phyloP scores from a whole-genome alignment of 2,329 filamentous ascomycete genomes.

The Aspergillus versicolor region DNA sequence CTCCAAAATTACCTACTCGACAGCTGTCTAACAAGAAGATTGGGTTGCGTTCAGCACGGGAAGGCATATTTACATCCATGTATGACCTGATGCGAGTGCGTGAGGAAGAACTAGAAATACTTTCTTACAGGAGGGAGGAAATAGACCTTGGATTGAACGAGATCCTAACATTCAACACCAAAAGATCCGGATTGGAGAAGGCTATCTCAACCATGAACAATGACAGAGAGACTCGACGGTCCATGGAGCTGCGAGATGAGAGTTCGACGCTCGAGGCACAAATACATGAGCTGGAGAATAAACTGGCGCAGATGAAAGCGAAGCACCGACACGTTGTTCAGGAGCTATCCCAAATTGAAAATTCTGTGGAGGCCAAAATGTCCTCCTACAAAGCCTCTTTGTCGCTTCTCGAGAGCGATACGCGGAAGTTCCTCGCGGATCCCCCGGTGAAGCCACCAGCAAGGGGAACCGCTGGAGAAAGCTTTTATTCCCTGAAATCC shows the following conservation, averaged over 20 bases:
- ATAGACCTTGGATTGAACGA: conserved; percentile 49
- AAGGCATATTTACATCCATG: conserved; percentile 58
- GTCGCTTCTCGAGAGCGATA: conserved; percentile 55
- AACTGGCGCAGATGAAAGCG: conserved; percentile 55
- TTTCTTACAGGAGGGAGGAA: conserved; percentile 47
- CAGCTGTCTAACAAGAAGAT: conserved; percentile 47
- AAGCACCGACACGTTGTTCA: conserved; percentile 53
- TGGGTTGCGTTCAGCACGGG: conserved; percentile 53
- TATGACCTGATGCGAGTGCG: conserved; percentile 56
- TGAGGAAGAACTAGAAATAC: conserved; percentile 53
- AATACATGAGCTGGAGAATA: conserved; percentile 58
- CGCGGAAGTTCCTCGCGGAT: conserved; percentile 52
- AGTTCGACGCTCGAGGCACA: conserved; percentile 54
- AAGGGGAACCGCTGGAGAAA: conserved; percentile 29
- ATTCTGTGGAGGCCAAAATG: conserved; percentile 57
- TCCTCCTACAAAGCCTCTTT: conserved; percentile 59
- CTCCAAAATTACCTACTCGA: conserved; percentile 38
- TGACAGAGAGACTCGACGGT: conserved; percentile 45
- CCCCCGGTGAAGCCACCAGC: conserved; percentile 45
- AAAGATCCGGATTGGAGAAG: conserved; percentile 50
- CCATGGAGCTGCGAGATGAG: conserved; percentile 50
- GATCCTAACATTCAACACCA: conserved; percentile 53
- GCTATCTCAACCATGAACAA: conserved; percentile 52
- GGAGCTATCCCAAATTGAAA: conserved; percentile 55
- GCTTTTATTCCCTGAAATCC: conserved; percentile 54